Evolutionary conservation across 768 basidiomycete genomes (phyloP).

Genomic region (Mycena chlorophos): DNA sequence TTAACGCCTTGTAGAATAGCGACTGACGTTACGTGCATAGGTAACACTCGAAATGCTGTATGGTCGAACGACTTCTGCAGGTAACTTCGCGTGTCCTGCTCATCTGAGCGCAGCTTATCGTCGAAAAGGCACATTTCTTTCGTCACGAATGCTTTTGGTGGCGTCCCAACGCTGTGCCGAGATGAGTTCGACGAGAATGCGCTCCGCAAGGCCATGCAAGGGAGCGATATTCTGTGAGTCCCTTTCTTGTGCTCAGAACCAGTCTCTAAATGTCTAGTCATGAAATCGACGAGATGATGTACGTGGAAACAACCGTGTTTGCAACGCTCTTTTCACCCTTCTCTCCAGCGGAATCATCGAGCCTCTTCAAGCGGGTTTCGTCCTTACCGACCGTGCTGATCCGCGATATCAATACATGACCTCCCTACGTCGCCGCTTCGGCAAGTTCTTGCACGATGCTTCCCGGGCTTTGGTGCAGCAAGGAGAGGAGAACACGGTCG

Average conservation of each 20-base stretch:
- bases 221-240: constrained; percentile 70
- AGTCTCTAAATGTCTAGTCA: neutral
- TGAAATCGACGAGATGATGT: constrained; percentile 23
- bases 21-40: constrained; percentile 28
- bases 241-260: neutral
- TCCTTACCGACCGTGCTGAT: constrained; percentile 64
- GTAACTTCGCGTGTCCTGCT: too few relatives aligned
- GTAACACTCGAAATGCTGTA: constrained; percentile 49
- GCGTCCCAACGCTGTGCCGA: constrained; percentile 66
- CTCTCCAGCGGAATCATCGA: constrained; percentile 65
- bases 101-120: too few relatives aligned
- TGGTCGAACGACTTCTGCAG: constrained; percentile 91
- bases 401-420: constrained; percentile 63
- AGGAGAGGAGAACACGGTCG: constrained; percentile 80
- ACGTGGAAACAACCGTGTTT: neutral
- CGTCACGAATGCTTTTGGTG: constrained; percentile 73
- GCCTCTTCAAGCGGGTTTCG: constrained; percentile 65
- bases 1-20: constrained; percentile 4
- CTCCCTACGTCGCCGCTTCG: constrained; percentile 59
- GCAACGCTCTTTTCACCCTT: neutral
- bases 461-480: constrained; percentile 67
- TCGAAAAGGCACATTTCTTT: constrained; percentile 67
- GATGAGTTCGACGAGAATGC: constrained; percentile 55
- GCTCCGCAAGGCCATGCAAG: constrained; percentile 39
- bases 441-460: constrained; percentile 67